Evolutionary conservation across 2,329 filamentous ascomycete species (phyloP).

Genomic region (Thielaviopsis punctulata): DNA sequence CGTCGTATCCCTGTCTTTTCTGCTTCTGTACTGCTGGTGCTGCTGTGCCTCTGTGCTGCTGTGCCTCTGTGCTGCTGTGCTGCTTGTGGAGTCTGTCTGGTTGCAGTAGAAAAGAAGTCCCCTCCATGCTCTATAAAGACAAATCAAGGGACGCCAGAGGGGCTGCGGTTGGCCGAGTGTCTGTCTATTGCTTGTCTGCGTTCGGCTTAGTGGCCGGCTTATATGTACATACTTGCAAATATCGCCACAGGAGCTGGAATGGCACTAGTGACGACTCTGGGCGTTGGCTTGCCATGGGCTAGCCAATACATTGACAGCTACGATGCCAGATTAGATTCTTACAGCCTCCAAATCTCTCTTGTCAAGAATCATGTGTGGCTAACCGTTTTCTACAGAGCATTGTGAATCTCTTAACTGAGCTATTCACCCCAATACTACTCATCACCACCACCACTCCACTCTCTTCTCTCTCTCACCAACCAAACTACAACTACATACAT

Average conservation of each 20-base stretch:
- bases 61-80: too few relatives aligned
- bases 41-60: not conserved
- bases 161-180: too few relatives aligned
- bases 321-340: too few relatives aligned
- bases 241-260: not conserved
- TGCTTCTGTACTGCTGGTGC: not conserved
- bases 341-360: not conserved
- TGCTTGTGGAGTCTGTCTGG: too few relatives aligned
- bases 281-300: too few relatives aligned
- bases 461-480: not conserved
- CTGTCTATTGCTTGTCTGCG: not conserved
- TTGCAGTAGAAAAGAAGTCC: too few relatives aligned
- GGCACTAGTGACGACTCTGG: not conserved
- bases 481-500: not conserved
- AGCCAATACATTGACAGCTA: not conserved
- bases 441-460: not conserved
- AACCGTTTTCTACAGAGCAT: constrained; percentile 1
- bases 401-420: constrained; percentile 11
- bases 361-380: not conserved
- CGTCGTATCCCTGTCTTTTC: not conserved
- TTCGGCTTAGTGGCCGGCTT: not conserved
- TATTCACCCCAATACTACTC: constrained; percentile 10
- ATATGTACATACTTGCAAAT: not conserved
- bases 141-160: not conserved
- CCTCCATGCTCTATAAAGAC: not conserved